These are phyloP conservation scores for Phytophthora lateralis DNA, from an alignment of 352 stramenopile species.

Conservation along the genomic window DNA sequence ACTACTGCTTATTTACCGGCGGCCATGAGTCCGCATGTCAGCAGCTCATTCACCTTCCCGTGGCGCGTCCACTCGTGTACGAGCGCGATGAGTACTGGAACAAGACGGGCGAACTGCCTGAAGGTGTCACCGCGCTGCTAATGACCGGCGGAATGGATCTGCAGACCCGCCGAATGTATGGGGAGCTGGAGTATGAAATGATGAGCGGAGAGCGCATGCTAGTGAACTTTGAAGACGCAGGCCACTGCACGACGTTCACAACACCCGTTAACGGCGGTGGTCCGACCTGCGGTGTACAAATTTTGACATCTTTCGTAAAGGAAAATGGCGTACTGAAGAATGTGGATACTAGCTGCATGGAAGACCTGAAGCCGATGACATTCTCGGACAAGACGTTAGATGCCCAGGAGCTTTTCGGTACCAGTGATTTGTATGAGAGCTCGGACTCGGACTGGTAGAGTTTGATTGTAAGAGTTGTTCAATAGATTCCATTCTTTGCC, in stretches of 20 bases:
- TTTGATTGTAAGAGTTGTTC: constrained; percentile 12
- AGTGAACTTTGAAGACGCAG: constrained; percentile 70
- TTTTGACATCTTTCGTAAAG: constrained; percentile 73
- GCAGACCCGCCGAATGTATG: constrained; percentile 58
- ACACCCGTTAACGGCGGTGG: constrained; percentile 52
- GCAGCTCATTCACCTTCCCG: constrained; percentile 50
- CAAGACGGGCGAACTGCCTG: constrained; percentile 49
- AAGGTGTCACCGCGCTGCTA: constrained; percentile 51
- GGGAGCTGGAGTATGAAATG: constrained; percentile 52
- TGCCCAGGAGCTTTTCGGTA: constrained; percentile 48
- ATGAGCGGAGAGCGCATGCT: constrained; percentile 62
- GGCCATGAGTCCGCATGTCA: constrained; percentile 62
- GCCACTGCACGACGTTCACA: constrained; percentile 83
- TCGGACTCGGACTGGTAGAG: constrained; percentile 23
- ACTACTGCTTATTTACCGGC: constrained; percentile 80
- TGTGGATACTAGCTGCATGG: constrained; percentile 75
- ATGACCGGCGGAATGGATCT: constrained; percentile 64
- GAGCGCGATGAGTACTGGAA: constrained; percentile 76
- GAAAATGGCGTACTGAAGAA: constrained; percentile 54
- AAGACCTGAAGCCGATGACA: constrained; percentile 53
- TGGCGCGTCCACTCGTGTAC: constrained; percentile 49
- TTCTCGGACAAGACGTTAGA: constrained; percentile 44
- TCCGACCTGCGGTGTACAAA: constrained; percentile 64
- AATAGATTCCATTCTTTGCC: constrained; percentile 16
- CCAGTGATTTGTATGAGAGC: constrained; percentile 43